Conservation (phyloP, 139 green algal species). For the Trebouxia sp. region DNA sequence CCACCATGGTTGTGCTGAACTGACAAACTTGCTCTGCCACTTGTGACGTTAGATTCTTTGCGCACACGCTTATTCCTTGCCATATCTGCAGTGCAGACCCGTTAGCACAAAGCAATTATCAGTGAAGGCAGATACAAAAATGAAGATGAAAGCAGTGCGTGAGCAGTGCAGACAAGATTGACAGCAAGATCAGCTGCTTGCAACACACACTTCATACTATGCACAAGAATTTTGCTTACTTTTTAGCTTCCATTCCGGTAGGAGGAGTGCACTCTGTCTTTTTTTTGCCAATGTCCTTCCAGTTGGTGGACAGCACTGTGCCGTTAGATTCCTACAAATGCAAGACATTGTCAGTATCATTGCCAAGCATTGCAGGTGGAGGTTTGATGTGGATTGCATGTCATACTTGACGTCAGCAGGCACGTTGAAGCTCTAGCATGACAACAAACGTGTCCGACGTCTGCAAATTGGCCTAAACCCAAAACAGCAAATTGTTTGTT, state of each 20-base stretch:
- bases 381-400: no score
- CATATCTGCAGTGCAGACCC: neutral
- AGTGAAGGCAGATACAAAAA: neutral
- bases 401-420: neutral
- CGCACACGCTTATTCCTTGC: neutral
- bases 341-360: no score
- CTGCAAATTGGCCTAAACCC: no score
- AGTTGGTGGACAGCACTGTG: slow-evolving; percentile 96
- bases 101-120: no score
- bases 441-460: no score
- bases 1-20: no score
- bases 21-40: no score
- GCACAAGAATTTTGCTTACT: slow-evolving; percentile 45
- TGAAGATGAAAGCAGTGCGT: neutral
- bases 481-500: no score
- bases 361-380: no score
- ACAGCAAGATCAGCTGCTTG: neutral
- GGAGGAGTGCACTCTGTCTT: slow-evolving; percentile 72
- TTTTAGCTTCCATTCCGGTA: slow-evolving; percentile 66
- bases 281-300: slow-evolving; percentile 88
- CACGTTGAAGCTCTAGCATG: neutral
- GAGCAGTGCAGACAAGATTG: neutral
- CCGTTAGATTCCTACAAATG: slow-evolving; percentile 71
- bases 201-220: neutral
- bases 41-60: no score